Evolutionary conservation across 2,329 filamentous ascomycete species (phyloP).

Genomic region (Phymatotrichopsis omnivora): DNA sequence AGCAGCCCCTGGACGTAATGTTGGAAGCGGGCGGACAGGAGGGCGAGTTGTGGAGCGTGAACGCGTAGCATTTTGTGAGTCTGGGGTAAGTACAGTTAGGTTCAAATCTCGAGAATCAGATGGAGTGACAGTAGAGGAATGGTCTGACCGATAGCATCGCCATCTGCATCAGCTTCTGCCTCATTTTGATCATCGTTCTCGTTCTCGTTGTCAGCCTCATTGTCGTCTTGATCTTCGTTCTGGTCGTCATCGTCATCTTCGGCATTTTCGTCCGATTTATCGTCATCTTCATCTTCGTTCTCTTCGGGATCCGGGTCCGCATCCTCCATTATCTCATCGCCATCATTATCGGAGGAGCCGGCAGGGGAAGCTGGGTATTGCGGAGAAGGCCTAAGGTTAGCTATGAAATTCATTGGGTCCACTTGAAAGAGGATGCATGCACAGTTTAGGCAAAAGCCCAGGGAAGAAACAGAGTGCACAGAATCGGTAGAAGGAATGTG

Average conservation of each 20-base stretch:
- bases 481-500: background rate
- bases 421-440: background rate
- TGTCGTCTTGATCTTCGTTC: conserved; percentile 41
- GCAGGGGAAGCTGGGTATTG: conserved; percentile 19
- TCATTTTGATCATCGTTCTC: conserved; percentile 46
- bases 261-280: conserved; percentile 32
- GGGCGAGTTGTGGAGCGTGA: conserved; percentile 38
- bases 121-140: background rate
- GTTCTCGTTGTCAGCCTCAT: conserved; percentile 47
- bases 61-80: conserved; percentile 25
- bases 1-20: conserved; percentile 66
- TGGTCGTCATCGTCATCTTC: conserved; percentile 35
- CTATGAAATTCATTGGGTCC: background rate
- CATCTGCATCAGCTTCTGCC: conserved; percentile 45
- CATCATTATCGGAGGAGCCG: conserved; percentile 37
- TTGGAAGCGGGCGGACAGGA: conserved; percentile 42
- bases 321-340: conserved; percentile 49
- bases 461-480: background rate
- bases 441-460: background rate
- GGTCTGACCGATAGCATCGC: conserved; percentile 40
- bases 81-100: conserved; percentile 33
- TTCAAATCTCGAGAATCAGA: background rate
- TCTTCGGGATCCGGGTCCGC: conserved; percentile 35
- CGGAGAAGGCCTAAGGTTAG: too few relatives aligned
- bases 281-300: conserved; percentile 33